Base-by-base conservation (phyloP, 2,329 filamentous ascomycete species). In the Salinomyces thailandicus region DNA sequence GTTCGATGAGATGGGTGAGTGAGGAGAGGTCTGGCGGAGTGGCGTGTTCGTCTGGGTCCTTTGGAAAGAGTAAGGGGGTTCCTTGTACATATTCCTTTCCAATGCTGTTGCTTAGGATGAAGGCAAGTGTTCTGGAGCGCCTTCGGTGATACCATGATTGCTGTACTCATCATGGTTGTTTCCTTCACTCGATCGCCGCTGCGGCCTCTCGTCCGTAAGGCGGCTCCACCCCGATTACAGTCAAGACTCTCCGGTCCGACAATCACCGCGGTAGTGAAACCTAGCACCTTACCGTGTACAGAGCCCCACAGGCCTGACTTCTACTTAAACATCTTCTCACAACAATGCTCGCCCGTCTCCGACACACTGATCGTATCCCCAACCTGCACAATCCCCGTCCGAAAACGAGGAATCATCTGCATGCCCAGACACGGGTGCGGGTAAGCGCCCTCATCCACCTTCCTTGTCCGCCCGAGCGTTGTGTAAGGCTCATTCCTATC, bases 391-490 rank as follows among this genome's bases (percentile, higher is more conserved):
- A 47, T 38, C 5, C 51, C 50, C 18, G 47, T 33, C 28, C 48
- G 37, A 14, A 55, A 52, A 13, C 57, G 33, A 7, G 57, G 57
- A 5, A 57, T 51, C 37, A 55, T 47, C 13, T 53, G 52, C 46
- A 59, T 46, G 1, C 57, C 57, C 24, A 59, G 33, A 32, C 49
- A 53, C n/a, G 52, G 48, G 42, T 52, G 46, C 16, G 50, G 48
- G 18, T 51, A 49, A 1, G 54, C 55, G 6, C 51, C 57, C 33
- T 53, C 43, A 17, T 55, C 52, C 7, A 57, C 48, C 31, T 51
- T 46, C 32, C 54, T 44, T 13, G 45, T 49, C 35, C 47, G 40
- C 19, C 46, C 47, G 34, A 59, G 29, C 5, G 57, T 55, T 9
- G 39, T 42, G 19, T 49, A 49, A 6, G 57, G 57, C 41, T 59